phyloP scores from a whole-genome alignment of 306 rosid species.

The Clitoria ternatea region DNA sequence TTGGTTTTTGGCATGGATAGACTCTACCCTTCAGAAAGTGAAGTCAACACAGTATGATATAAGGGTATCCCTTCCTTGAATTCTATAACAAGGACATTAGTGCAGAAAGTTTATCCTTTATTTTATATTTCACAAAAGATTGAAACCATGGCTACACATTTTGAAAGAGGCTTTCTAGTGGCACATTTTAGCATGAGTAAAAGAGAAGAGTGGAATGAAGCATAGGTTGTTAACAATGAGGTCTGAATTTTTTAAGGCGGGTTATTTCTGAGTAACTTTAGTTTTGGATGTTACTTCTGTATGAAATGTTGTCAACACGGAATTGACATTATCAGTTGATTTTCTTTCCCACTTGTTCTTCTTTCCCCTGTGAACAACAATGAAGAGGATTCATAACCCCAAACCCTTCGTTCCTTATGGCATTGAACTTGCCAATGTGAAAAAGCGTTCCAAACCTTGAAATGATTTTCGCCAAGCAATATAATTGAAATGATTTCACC shows the following conservation, averaged over 20 bases:
- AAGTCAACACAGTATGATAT: background rate
- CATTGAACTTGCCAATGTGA: too few relatives aligned
- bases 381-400: too few relatives aligned
- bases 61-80: slow-evolving; percentile 10
- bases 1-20: background rate
- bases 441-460: too few relatives aligned
- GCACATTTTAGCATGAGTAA: background rate
- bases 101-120: slow-evolving; percentile 12
- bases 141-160: slow-evolving; percentile 15
- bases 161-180: slow-evolving; percentile 10
- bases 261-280: background rate
- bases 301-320: background rate
- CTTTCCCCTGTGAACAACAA: too few relatives aligned
- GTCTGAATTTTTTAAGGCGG: too few relatives aligned
- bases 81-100: slow-evolving; percentile 11
- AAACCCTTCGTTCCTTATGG: too few relatives aligned
- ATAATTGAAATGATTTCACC: too few relatives aligned
- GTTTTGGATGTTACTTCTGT: background rate
- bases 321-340: background rate
- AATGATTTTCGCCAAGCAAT: too few relatives aligned
- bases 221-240: background rate
- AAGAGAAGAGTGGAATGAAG: slow-evolving; percentile 8
- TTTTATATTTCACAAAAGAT: background rate
- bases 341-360: too few relatives aligned
- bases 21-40: slow-evolving; percentile 11